Evolutionary conservation across 306 rosid genomes (phyloP).

Genomic region (Chamaecrista fasciculata): DNA sequence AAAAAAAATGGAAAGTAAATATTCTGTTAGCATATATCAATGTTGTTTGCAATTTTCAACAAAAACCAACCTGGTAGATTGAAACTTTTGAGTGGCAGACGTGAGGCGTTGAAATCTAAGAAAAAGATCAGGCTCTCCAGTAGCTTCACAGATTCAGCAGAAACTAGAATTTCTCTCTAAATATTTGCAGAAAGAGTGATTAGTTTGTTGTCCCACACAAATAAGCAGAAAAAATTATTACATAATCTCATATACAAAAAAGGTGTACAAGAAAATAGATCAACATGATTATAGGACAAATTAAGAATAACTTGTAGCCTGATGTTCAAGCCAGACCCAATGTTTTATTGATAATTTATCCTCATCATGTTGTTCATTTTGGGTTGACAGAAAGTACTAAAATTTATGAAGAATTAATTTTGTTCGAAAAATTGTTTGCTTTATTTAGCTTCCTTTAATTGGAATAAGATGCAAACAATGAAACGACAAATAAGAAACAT

Average conservation of each 20-base stretch:
- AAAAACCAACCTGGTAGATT: slow-evolving; percentile 50
- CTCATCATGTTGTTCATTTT: too few species aligned
- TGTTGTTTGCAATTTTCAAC: background rate
- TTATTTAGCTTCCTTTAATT: slow-evolving; percentile 7
- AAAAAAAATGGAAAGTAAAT: background rate
- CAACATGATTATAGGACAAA: too few species aligned
- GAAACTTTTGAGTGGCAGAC: slow-evolving; percentile 60
- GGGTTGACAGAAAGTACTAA: too few species aligned
- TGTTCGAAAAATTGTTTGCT: background rate
- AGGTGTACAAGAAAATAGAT: background rate
- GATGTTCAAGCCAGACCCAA: background rate
- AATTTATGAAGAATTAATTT: background rate
- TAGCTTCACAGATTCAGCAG: slow-evolving; percentile 66
- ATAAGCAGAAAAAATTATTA: background rate
- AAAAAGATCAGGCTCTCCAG: slow-evolving; percentile 61
- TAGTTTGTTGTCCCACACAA: slow-evolving; percentile 1
- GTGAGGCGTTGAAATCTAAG: slow-evolving; percentile 64
- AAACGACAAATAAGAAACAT: background rate
- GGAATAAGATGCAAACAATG: background rate
- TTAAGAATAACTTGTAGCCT: background rate
- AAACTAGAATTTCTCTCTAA: slow-evolving; percentile 75
- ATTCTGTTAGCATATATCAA: too few species aligned
- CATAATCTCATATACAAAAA: background rate
- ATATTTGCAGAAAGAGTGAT: slow-evolving; percentile 1
- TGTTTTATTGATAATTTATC: background rate